Base-by-base conservation (phyloP, 306 rosid genomes). In the Erythrophleum fordii region DNA sequence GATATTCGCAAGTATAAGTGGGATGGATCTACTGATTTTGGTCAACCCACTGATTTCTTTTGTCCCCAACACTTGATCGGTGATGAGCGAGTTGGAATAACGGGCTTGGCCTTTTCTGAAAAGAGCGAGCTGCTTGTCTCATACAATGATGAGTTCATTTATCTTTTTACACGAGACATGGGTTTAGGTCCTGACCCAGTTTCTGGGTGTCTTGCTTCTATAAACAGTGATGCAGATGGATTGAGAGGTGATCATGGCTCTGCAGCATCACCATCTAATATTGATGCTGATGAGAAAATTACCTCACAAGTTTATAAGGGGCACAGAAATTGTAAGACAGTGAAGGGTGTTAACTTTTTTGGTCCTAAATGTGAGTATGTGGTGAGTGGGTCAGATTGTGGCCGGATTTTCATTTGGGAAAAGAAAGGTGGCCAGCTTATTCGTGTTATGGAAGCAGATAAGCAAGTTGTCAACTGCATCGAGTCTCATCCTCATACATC, bases 351-450 rank as follows among this genome's bases (percentile, higher is more conserved):
- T 66, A 92, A 76, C 83, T 92, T 95, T 78, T 87, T 91, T 75
- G 98, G 98, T 58, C 97, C 98, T 39, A 88, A 89, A 5, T 88
- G 93, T 58, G 98, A 95, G 80, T 95, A 95, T 90, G 97, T 92
- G 28, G 89, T 87, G 56, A 95, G 98, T 56, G 98, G 98, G 18
- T 95, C 98, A 72, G 98, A 92, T 65, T 95, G 97, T 85, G 98
- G 97, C 74, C 89, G 94, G 41, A 95, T 95, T 82, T 95, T 92
- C 86, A 85, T 90, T 44, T 92, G 98, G 98, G 91, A 81, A 82
- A 95, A 91, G 85, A 92, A 90, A 81, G 91, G 88, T 5, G 97
- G 97, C 69, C 85, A 87, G 86, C 94, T 95, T 41, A 88, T 92
- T 77, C 98, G 97, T 75, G 97, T 95, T 73, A 95, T 92, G 97